Evolutionary conservation across 805 yeast species (phyloP).

Genomic region (Sugiyamaella valdiviana): DNA sequence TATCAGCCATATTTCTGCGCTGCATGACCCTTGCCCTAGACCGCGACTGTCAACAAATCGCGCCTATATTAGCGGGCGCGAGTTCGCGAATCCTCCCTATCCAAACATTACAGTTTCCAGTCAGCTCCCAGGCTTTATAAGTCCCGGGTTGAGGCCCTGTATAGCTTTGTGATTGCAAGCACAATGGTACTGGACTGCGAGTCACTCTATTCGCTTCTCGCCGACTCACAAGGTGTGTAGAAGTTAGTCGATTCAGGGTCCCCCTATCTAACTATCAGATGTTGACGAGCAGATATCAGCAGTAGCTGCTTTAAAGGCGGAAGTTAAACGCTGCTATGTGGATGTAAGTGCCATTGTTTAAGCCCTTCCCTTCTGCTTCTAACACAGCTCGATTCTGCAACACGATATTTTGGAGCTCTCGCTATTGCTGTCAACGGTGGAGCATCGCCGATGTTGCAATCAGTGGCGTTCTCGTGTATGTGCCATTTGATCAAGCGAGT

Average conservation of each 20-base stretch:
- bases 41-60: not conserved
- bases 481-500: conserved; percentile 42
- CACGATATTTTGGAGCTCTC: conserved; percentile 26
- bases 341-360: conserved; percentile 13
- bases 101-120: too few relatives aligned
- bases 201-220: not conserved
- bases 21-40: not conserved
- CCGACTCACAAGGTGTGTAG: not conserved
- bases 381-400: not conserved
- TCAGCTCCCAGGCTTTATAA: too few relatives aligned
- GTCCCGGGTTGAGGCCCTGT: too few relatives aligned
- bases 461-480: conserved; percentile 37
- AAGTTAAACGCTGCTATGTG: conserved; percentile 19
- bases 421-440: conserved; percentile 13
- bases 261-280: conserved; percentile 2
- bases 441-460: conserved; percentile 15
- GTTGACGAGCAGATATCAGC: conserved; percentile 15
- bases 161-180: too few relatives aligned
- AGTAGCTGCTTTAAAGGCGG: conserved; percentile 20
- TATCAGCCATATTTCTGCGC: not conserved
- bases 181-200: not conserved
- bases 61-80: too few relatives aligned
- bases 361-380: not conserved
- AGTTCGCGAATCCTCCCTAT: too few relatives aligned
- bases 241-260: not conserved